Percentiles rank a stretch among this genome's conserved stretches.
Conservation (phyloP, 306 rosid species). For the Glycine latifolia region DNA sequence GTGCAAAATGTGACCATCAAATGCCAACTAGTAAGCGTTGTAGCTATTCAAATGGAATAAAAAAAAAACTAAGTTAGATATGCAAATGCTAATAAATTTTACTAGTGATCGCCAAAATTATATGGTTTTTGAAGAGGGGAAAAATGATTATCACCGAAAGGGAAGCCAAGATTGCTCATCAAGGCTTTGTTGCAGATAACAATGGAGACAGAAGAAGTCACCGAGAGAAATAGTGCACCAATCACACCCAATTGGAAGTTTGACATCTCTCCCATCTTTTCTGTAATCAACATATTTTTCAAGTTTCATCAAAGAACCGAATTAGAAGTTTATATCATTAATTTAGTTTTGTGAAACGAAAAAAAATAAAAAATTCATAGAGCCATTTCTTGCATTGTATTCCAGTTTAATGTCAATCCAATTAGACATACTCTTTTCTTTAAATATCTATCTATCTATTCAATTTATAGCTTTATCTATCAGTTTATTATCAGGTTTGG, state of each 20-base stretch:
- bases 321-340: not conserved
- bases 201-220: conserved; percentile 97
- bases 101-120: not conserved
- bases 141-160: conserved; percentile 66
- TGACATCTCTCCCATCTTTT: conserved; percentile 92
- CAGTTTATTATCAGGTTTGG: not conserved
- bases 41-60: conserved; percentile 54
- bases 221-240: conserved; percentile 93
- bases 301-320: not conserved
- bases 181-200: conserved; percentile 99
- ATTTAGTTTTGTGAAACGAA: not conserved
- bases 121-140: not conserved
- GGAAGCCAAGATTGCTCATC: conserved; percentile 99
- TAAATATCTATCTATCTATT: not conserved
- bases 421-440: not conserved
- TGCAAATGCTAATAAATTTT: not conserved
- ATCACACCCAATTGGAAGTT: conserved; percentile 83
- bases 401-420: not conserved
- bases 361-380: not conserved
- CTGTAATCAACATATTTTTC: conserved; percentile 27
- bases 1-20: conserved; percentile 94
- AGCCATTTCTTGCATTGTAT: not conserved
- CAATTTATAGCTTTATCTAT: not conserved
- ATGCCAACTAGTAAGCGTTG: conserved; percentile 99
- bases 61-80: not conserved